Evolutionary conservation across 139 green algal species (phyloP), one percentile per base, ranked within the genome.

Genomic region (Coelastrella sp.): DNA sequence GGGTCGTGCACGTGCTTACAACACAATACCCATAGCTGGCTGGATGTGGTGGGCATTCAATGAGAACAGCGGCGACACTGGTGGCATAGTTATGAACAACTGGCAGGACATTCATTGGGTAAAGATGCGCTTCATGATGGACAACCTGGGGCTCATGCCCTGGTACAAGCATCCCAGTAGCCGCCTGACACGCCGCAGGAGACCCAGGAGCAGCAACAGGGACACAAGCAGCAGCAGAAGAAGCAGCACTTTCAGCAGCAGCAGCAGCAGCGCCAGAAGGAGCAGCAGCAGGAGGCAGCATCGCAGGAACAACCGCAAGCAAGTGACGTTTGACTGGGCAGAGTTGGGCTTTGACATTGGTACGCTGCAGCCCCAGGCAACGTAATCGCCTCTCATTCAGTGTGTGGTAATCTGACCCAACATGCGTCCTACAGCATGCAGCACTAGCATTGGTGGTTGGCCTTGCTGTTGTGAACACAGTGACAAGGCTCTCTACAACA

Each of bases 1-100:
- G 79, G 64, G 64, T 32, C 32, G 7, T 32, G 79, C 79, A 43
- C 27, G 41, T 7, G 32, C 43, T 13, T 78, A 79, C 79, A 79
- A 38, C 32, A 78, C 30, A 2, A 8, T 78, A 5, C 79, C 79
- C 6, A 4, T 85, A 25, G n/a, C 30, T 27, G 79, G 79, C 21
- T 85, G 79, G 79, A 53, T 79, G 63, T 85, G 79, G 79, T 85
- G 80, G 80, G 80, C 80, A 15, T 86, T 79, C 66, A 86, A 86
- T 50, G 50, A 80, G 37, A 85, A 85, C 79, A 67, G 41, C 41
- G 79, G 79, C 19, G 79, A 86, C 80, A 86, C 80, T 2, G 80
- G 80, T 21, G 80, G 80, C 80, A 86, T 86, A 23, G 80, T 86
- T 32, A 69, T 51, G 11, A 79, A 86, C 35, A 25, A 79, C 3